A percentile compares a stretch with the other conserved stretches of the same genome.
Conservation (phyloP, 1,139 yeast species). For the Kodamaea fungicola region DNA sequence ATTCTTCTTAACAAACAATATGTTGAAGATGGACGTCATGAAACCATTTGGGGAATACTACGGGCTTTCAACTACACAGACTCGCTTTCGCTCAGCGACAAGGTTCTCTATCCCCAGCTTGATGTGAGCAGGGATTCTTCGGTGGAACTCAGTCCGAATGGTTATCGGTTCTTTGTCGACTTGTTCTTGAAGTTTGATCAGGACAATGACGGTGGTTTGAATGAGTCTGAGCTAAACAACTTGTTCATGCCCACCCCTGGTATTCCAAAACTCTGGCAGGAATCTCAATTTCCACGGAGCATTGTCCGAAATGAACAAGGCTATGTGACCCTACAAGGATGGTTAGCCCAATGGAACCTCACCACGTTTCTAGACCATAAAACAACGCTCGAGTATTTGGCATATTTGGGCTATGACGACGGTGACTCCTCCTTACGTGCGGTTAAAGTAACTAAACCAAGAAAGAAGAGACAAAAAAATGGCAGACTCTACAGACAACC, state of each 20-base stretch:
- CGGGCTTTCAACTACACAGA: constrained; percentile 88
- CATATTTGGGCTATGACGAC: constrained; percentile 81
- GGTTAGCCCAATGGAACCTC: constrained; percentile 98
- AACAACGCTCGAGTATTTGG: constrained; percentile 82
- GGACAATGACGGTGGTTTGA: constrained; percentile 94
- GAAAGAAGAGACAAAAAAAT: constrained; percentile 61
- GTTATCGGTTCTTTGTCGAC: constrained; percentile 88
- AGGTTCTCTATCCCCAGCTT: constrained; percentile 69
- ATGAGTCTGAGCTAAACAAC: constrained; percentile 61
- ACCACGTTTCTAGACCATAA: constrained; percentile 83
- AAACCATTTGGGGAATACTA: constrained; percentile 92
- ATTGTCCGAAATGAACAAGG: constrained; percentile 90
- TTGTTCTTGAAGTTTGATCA: constrained; percentile 81
- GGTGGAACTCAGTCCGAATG: constrained; percentile 91
- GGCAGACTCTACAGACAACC: constrained; percentile 67
- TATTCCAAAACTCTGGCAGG: constrained; percentile 80
- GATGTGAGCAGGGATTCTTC: constrained; percentile 77
- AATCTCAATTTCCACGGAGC: constrained; percentile 78
- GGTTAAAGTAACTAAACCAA: constrained; percentile 74
- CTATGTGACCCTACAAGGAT: constrained; percentile 87
- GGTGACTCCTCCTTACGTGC: constrained; percentile 50
- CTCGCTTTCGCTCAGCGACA: constrained; percentile 78
- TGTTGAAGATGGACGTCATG: constrained; percentile 91
- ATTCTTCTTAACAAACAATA: constrained; percentile 71
- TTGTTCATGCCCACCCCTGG: constrained; percentile 92